Evolutionary conservation across 441 rosid species (phyloP), one percentile per base, ranked within the genome.

Genomic region (Mallotus japonicus): DNA sequence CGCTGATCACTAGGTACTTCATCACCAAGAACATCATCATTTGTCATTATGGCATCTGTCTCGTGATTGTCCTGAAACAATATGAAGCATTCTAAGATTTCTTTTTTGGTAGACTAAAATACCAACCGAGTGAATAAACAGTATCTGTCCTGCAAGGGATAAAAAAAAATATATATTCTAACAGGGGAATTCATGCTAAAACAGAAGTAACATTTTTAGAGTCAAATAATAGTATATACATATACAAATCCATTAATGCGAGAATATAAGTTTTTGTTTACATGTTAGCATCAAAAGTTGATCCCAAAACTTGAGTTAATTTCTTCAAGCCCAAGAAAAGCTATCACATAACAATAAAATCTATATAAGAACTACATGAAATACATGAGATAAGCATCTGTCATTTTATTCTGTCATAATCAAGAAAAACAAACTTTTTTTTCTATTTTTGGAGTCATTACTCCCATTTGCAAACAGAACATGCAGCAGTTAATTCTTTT

Each of bases 21-120:
- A 86, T 94, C 99, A 42, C 99, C 99, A 79, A 96, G 83, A 79
- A 93, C 78, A 79, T 96, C 99, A 86, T 96, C 98, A 88, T 94
- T 96, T 65, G 99, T 90, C 98, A 94, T 85, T 58, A 64, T 74
- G 16, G 73, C 86, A 73, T 86, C 89, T 56, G 78, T 72, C 76
- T 85, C 96, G 47, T 76, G 86, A 79, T 83, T 84, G 68, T 85
- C 96, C 97, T 90, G 87, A 73, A 84, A 80, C 34, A 24, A 65
- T 40, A 70, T 12, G 20, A 67, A 50, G 46, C 34, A 57, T 24
- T 24, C 56, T 3, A 37, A 20, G 15, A 62, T 62, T 32, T 42
- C 6, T 10, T 28, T 24, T 22, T 24, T 13, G 13, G 17, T 19
- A 55, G 28, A 24, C 0, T 24, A 24, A 24, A 24, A 24, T 24